A percentile compares a stretch with the other conserved stretches of the same genome.
Conservation (phyloP, 306 rosid species). For the Pachyrhizus erosus region DNA sequence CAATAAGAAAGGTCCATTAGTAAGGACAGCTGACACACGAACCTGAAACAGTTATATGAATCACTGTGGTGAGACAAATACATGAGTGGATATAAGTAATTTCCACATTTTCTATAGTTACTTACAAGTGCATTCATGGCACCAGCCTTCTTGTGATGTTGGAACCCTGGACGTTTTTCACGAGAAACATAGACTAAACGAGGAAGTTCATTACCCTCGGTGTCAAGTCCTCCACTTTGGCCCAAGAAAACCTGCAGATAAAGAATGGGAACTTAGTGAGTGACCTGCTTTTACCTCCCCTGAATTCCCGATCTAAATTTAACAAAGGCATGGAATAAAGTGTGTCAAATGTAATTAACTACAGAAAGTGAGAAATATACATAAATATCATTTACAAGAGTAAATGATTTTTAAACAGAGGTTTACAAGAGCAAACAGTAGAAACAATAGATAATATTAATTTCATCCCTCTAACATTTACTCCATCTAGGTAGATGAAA, state of each 20-base stretch:
- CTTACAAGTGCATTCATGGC: conserved; percentile 96
- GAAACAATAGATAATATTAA: not conserved
- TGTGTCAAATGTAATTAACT: not conserved
- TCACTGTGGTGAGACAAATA: not conserved
- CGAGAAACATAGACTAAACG: conserved; percentile 93
- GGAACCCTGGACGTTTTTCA: conserved; percentile 97
- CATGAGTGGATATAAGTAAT: conserved; percentile 1
- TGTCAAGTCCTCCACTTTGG: conserved; percentile 89
- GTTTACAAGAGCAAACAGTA: not conserved
- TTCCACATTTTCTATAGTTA: conserved; percentile 3
- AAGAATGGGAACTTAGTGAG: conserved; percentile 29
- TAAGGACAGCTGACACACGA: conserved; percentile 90
- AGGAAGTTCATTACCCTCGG: conserved; percentile 87
- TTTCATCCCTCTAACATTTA: conserved; percentile 11
- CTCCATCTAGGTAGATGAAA: conserved; percentile 23
- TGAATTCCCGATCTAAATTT: conserved; percentile 26
- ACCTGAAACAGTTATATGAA: conserved; percentile 57
- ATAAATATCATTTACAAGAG: conserved; percentile 7
- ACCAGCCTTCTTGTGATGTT: conserved; percentile 97
- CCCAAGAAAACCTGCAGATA: conserved; percentile 84
- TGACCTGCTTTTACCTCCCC: not conserved
- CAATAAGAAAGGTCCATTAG: conserved; percentile 91
- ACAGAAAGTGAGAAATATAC: conserved; percentile 7
- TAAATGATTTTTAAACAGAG: not conserved
- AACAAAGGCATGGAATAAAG: conserved; percentile 21